Conservation (phyloP, 805 yeast genomes). For the Teunomyces lycoperdinae region DNA sequence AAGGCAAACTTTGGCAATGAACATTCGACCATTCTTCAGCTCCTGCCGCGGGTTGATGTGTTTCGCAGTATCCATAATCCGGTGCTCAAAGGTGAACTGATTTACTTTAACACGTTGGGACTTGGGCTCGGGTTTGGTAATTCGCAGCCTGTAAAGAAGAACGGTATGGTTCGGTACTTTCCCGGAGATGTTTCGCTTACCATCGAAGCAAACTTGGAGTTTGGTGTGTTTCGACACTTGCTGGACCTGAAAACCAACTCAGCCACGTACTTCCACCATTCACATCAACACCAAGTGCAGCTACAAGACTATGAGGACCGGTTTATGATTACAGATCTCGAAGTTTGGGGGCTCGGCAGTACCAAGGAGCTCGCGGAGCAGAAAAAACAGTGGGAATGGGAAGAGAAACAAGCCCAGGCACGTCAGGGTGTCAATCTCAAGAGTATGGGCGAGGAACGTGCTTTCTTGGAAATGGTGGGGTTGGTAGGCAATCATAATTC, state of each 20-base stretch:
- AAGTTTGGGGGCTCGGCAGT: slow-evolving; percentile 91
- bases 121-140: slow-evolving; percentile 85
- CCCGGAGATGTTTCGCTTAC: slow-evolving; percentile 83
- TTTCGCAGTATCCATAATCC: slow-evolving; percentile 34
- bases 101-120: slow-evolving; percentile 70
- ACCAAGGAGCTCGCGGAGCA: slow-evolving; percentile 76
- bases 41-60: slow-evolving; percentile 63
- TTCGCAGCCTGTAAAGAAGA: slow-evolving; percentile 56
- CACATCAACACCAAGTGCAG: slow-evolving; percentile 15
- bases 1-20: slow-evolving; percentile 69
- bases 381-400: slow-evolving; percentile 84
- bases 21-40: slow-evolving; percentile 56
- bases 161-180: slow-evolving; percentile 37
- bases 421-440: slow-evolving; percentile 67
- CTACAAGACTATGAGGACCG: slow-evolving; percentile 57
- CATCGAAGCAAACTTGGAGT: slow-evolving; percentile 74
- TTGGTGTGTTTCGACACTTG: slow-evolving; percentile 72
- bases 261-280: slow-evolving; percentile 23
- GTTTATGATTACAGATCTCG: slow-evolving; percentile 69
- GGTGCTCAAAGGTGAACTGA: slow-evolving; percentile 33
- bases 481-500: slow-evolving; percentile 44
- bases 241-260: slow-evolving; percentile 38
- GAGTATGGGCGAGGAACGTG: slow-evolving; percentile 75
- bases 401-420: slow-evolving; percentile 77
- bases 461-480: slow-evolving; percentile 82